These are phyloP conservation scores for Apophysomyces trapeziformis DNA, from an alignment of 371 early-diverging fungal species.

Conservation along the genomic window DNA sequence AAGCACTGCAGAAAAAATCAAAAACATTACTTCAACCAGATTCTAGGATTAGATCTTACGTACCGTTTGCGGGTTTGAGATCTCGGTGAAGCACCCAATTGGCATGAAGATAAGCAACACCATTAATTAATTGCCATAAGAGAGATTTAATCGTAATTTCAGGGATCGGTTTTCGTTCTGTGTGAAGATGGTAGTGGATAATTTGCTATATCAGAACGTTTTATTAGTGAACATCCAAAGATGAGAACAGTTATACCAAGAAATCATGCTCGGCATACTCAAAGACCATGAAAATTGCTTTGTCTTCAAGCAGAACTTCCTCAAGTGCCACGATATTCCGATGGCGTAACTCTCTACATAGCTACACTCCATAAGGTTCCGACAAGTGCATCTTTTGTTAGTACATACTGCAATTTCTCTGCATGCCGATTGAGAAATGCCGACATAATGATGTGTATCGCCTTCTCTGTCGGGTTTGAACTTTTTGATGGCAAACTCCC, in stretches of 20 bases:
- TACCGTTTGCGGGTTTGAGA: constrained; percentile 88
- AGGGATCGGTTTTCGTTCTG: constrained; percentile 76
- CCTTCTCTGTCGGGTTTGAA: constrained; percentile 96
- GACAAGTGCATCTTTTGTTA: not conserved
- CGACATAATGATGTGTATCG: constrained; percentile 75
- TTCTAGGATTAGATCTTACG: not conserved
- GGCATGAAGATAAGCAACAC: constrained; percentile 88
- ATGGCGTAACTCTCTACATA: constrained; percentile 89
- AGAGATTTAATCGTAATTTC: constrained; percentile 87
- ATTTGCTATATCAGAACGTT: constrained; percentile 66
- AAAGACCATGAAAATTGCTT: constrained; percentile 93
- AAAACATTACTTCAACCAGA: not conserved
- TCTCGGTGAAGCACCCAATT: constrained; percentile 95
- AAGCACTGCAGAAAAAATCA: constrained; percentile 54
- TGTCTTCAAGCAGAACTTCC: constrained; percentile 89
- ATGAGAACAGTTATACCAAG: constrained; percentile 56
- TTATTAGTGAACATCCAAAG: not conserved
- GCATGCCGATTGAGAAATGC: constrained; percentile 94
- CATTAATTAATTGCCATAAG: constrained; percentile 91
- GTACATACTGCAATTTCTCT: constrained; percentile 84
- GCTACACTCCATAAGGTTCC: constrained; percentile 28
- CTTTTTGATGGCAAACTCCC: constrained; percentile 89
- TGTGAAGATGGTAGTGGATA: constrained; percentile 79
- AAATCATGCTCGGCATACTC: constrained; percentile 96
- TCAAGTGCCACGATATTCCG: constrained; percentile 84